These are phyloP conservation scores for Cordyceps tenuipes DNA, from an alignment of 2,329 filamentous ascomycete genomes.

Conservation along the genomic window DNA sequence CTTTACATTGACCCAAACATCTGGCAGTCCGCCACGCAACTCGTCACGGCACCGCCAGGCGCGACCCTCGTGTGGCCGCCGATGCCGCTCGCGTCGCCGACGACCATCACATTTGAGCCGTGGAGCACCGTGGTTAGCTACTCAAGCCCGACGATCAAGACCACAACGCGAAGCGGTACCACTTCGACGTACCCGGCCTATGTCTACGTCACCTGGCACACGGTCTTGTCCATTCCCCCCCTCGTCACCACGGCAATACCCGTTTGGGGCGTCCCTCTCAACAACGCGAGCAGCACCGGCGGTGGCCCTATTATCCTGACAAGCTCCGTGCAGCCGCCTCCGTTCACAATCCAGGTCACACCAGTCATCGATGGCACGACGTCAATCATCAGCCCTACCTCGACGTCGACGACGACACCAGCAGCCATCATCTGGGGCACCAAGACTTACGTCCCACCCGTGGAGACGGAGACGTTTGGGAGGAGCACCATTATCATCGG, in stretches of 20 bases:
- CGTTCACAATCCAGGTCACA: not conserved
- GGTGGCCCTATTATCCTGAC: not conserved
- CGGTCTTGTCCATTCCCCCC: slow-evolving; percentile 4
- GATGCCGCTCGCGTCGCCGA: not conserved
- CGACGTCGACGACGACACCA: not conserved
- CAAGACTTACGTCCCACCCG: not conserved
- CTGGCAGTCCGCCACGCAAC: not conserved
- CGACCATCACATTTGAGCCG: slow-evolving; percentile 1
- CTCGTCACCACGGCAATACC: slow-evolving; percentile 3
- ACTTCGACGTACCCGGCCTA: slow-evolving; percentile 1
- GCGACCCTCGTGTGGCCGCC: slow-evolving; percentile 26
- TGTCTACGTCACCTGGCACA: not conserved
- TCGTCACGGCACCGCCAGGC: not conserved
- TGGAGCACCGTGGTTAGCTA: slow-evolving; percentile 3
- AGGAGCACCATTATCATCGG: slow-evolving; percentile 7
- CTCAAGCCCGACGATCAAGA: not conserved
- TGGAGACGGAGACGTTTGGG: not conserved
- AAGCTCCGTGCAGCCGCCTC: slow-evolving; percentile 9
- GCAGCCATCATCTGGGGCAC: slow-evolving; percentile 1
- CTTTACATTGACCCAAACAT: not conserved
- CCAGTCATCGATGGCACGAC: slow-evolving; percentile 7
- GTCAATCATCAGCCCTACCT: not conserved
- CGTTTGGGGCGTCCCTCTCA: slow-evolving; percentile 3
- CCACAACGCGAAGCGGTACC: not conserved
- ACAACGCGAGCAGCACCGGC: not conserved